Evolutionary conservation across 2,329 filamentous ascomycete genomes (phyloP).

Genomic region (Pleoardoris graminearum): DNA sequence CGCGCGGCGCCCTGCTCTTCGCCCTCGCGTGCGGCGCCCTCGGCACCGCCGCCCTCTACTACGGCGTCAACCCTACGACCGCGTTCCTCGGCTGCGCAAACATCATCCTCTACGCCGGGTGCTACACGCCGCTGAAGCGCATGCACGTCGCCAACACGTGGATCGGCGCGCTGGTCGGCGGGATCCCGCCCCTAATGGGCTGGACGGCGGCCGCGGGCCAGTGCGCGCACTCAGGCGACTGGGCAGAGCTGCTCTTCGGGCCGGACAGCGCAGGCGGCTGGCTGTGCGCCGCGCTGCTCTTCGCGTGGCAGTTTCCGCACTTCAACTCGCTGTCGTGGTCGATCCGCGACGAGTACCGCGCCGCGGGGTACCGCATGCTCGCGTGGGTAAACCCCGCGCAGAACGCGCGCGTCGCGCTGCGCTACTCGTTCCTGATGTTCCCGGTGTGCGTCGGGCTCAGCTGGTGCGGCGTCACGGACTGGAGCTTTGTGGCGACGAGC

Average conservation of each 20-base stretch:
- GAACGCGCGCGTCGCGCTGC: constrained; percentile 83
- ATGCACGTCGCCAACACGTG: constrained; percentile 88
- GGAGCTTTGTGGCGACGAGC: constrained; percentile 80
- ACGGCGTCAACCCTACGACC: constrained; percentile 92
- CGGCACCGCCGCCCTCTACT: constrained; percentile 76
- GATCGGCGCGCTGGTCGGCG: constrained; percentile 90
- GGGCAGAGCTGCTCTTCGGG: constrained; percentile 77
- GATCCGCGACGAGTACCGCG: constrained; percentile 86
- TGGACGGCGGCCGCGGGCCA: constrained; percentile 95
- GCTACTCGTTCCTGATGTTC: constrained; percentile 84
- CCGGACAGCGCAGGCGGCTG: constrained; percentile 75
- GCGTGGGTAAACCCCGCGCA: constrained; percentile 83
- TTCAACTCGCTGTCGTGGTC: constrained; percentile 93
- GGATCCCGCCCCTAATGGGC: constrained; percentile 94
- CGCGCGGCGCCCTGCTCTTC: constrained; percentile 73
- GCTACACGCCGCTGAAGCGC: constrained; percentile 92
- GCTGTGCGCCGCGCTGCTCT: constrained; percentile 81
- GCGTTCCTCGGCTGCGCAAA: constrained; percentile 83
- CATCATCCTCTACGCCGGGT: constrained; percentile 84
- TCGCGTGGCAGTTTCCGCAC: constrained; percentile 97
- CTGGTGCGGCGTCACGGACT: constrained; percentile 79
- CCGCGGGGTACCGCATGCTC: constrained; percentile 71
- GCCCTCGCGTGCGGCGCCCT: constrained; percentile 70
- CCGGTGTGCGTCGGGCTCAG: constrained; percentile 83
- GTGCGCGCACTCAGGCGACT: constrained; percentile 66